Evolutionary conservation across 129 eudicot genomes (phyloP).

Genomic region (Logfia minima): DNA sequence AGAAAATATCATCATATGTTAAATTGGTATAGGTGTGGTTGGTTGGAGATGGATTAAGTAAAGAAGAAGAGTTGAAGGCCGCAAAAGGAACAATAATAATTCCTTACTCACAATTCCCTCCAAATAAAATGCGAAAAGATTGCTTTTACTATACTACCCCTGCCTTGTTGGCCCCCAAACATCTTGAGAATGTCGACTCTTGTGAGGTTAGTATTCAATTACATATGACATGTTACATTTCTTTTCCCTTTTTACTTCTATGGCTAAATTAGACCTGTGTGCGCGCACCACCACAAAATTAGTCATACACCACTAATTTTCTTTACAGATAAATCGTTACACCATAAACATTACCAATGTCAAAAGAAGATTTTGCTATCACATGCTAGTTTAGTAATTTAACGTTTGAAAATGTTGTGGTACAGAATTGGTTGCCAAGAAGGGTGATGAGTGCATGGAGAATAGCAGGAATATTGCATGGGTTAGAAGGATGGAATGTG

Average conservation of each 20-base stretch:
- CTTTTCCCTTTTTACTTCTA: not conserved
- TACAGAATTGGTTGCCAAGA: conserved; percentile 75
- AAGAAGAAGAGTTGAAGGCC: conserved; percentile 62
- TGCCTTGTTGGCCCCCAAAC: conserved; percentile 61
- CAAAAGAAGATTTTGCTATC: not conserved
- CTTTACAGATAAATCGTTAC: too few species aligned
- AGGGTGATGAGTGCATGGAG: conserved; percentile 75
- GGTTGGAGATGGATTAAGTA: conserved; percentile 74
- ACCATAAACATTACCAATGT: not conserved
- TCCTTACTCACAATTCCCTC: conserved; percentile 76
- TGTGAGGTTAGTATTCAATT: conserved; percentile 59
- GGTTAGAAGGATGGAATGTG: conserved; percentile 67
- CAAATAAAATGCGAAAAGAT: conserved; percentile 49
- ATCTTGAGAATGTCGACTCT: conserved; percentile 61
- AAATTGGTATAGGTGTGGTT: conserved; percentile 50
- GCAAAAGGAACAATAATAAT: conserved; percentile 70
- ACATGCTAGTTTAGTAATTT: not conserved
- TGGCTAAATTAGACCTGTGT: not conserved
- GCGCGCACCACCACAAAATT: too few species aligned
- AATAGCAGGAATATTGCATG: conserved; percentile 67
- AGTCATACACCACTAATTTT: too few species aligned
- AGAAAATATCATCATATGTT: not conserved
- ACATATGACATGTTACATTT: not conserved
- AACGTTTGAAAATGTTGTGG: not conserved
- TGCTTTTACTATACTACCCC: conserved; percentile 64